These are phyloP conservation scores for Diaporthe velutina DNA, from an alignment of 2,329 filamentous ascomycete genomes.

Conservation along the genomic window DNA sequence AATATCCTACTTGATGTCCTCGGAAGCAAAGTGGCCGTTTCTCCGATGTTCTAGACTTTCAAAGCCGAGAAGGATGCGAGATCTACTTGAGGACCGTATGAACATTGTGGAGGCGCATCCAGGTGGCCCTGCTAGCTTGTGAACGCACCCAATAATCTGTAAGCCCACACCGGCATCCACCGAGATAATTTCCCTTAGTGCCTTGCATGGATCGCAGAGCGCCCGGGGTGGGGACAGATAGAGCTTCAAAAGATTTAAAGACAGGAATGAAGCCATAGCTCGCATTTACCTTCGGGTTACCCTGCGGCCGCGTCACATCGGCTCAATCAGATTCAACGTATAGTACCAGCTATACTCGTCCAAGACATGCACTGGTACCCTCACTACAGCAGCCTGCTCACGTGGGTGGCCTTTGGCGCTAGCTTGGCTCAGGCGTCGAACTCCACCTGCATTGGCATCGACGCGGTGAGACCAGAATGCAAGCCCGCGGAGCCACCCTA, in stretches of 20 bases:
- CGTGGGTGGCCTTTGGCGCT: background rate
- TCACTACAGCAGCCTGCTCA: background rate
- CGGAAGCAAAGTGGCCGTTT: background rate
- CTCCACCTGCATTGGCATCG: background rate
- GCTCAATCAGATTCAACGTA: background rate
- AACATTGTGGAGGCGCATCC: background rate
- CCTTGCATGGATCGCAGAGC: background rate
- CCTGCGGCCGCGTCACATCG: background rate
- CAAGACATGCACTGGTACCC: background rate
- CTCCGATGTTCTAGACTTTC: background rate
- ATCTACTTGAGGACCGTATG: background rate
- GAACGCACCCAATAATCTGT: background rate
- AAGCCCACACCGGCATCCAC: slow-evolving; percentile 16
- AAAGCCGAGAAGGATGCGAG: background rate
- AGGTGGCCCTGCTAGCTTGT: slow-evolving; percentile 2
- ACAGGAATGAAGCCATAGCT: no score
- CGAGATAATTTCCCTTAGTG: slow-evolving; percentile 8
- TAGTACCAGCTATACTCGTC: background rate
- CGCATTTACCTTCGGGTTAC: background rate
- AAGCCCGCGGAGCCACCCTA: background rate
- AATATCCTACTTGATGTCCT: background rate
- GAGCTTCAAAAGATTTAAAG: background rate
- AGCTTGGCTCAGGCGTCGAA: background rate
- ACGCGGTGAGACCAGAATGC: slow-evolving; percentile 19
- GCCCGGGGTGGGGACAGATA: background rate